phyloP scores from a whole-genome alignment of 148 eudicot genomes.

The Nyssa sinensis region DNA sequence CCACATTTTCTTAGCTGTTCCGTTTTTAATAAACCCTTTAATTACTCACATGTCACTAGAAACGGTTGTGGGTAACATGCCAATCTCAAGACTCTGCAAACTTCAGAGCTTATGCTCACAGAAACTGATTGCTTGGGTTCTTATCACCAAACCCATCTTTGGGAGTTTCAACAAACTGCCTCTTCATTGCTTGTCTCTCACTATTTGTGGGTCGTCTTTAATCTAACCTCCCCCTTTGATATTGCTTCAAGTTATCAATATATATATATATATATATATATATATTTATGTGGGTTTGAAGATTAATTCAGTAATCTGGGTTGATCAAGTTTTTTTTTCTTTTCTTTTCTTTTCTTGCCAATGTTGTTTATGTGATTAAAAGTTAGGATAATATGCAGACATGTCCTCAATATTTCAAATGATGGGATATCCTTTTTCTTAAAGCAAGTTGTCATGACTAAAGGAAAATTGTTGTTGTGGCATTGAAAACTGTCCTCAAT shows the following conservation, averaged over 20 bases:
- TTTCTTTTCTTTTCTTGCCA: neutral
- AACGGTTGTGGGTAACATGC: constrained; percentile 27
- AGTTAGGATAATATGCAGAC: too few relatives aligned
- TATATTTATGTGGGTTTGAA: too few relatives aligned
- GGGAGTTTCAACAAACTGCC: constrained; percentile 18
- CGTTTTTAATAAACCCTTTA: constrained; percentile 14
- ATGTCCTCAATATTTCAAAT: too few relatives aligned
- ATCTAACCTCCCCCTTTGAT: constrained; percentile 28
- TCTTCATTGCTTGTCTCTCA: constrained; percentile 49
- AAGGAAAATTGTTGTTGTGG: too few relatives aligned
- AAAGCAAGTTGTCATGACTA: too few relatives aligned
- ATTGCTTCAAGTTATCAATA: constrained; percentile 37
- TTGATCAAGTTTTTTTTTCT: neutral
- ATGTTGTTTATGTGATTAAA: neutral
- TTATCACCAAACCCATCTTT: constrained; percentile 20
- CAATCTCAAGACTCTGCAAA: constrained; percentile 19
- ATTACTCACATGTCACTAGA: constrained; percentile 32
- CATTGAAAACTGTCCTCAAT: too few relatives aligned
- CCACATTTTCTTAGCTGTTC: constrained; percentile 29
- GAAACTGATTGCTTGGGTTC: constrained; percentile 11
- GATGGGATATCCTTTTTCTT: too few relatives aligned
- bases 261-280: too few relatives aligned
- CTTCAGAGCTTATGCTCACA: constrained; percentile 6
- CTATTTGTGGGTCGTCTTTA: constrained; percentile 49
- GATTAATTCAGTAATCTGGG: constrained; percentile 18